These are phyloP conservation scores for Trichophyton rubrum DNA, from an alignment of 2,329 filamentous ascomycete species.

Conservation along the genomic window DNA sequence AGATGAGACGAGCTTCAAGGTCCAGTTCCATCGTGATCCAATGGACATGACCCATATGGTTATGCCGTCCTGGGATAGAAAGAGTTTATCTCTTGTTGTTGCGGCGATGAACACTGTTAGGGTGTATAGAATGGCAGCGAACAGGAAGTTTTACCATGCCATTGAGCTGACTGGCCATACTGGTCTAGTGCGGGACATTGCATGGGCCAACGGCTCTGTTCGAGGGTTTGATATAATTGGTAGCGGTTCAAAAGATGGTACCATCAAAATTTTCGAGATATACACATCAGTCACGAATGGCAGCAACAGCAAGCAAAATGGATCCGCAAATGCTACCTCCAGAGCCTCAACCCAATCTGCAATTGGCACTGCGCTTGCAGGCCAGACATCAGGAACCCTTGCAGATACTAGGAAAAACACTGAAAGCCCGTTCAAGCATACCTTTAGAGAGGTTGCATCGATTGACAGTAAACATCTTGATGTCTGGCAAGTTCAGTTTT, in stretches of 20 bases:
- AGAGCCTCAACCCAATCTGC: conserved; percentile 27
- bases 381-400: conserved; percentile 16
- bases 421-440: conserved; percentile 31
- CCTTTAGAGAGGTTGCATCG: conserved; percentile 31
- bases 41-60: conserved; percentile 59
- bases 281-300: conserved; percentile 26
- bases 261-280: conserved; percentile 70
- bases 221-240: conserved; percentile 82
- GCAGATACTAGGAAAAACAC: conserved; percentile 23
- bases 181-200: conserved; percentile 70
- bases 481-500: conserved; percentile 35
- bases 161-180: conserved; percentile 61
- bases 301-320: conserved; percentile 19
- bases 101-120: conserved; percentile 73
- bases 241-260: conserved; percentile 84
- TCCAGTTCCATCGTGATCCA: conserved; percentile 79
- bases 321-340: conserved; percentile 16
- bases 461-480: conserved; percentile 35
- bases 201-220: conserved; percentile 87
- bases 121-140: conserved; percentile 64
- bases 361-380: conserved; percentile 32
- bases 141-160: conserved; percentile 74
- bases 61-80: conserved; percentile 65
- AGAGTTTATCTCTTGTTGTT: conserved; percentile 69
- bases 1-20: conserved; percentile 75